Conservation (phyloP, 1,139 yeast genomes). For the Candida tetrigidarum region DNA sequence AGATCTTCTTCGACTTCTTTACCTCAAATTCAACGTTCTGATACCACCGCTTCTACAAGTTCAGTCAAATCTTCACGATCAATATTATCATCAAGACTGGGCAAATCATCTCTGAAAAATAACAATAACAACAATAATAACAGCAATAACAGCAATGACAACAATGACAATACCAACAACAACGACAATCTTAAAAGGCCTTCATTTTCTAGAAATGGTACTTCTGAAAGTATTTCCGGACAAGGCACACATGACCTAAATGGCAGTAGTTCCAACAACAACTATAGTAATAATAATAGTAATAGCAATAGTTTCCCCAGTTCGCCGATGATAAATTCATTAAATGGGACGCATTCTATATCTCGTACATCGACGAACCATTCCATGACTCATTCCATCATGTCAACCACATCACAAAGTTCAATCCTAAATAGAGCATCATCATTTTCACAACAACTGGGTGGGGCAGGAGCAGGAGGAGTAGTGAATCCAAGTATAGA, state of each 20-base stretch:
- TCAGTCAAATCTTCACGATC: conserved; percentile 57
- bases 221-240: conserved; percentile 15
- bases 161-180: conserved; percentile 11
- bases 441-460: conserved; percentile 10
- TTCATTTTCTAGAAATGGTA: conserved; percentile 15
- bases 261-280: conserved; percentile 69
- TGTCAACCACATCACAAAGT: conserved; percentile 27
- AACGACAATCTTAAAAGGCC: conserved; percentile 10
- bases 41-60: conserved; percentile 42
- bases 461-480: conserved; percentile 4
- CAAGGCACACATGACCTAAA: conserved; percentile 43
- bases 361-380: conserved; percentile 43
- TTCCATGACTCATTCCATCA: conserved; percentile 27
- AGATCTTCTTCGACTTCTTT: conserved; percentile 4
- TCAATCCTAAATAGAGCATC: conserved; percentile 11
- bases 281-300: conserved; percentile 60
- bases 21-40: conserved; percentile 52
- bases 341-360: conserved; percentile 13
- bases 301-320: conserved; percentile 1
- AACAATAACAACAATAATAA: conserved; percentile 14
- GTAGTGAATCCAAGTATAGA: conserved; percentile 9
- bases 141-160: conserved; percentile 18
- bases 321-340: conserved; percentile 28
- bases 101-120: conserved; percentile 35
- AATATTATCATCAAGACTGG: conserved; percentile 32